Conservation (phyloP, 148 eudicot species). For the Agrostemma githago region DNA sequence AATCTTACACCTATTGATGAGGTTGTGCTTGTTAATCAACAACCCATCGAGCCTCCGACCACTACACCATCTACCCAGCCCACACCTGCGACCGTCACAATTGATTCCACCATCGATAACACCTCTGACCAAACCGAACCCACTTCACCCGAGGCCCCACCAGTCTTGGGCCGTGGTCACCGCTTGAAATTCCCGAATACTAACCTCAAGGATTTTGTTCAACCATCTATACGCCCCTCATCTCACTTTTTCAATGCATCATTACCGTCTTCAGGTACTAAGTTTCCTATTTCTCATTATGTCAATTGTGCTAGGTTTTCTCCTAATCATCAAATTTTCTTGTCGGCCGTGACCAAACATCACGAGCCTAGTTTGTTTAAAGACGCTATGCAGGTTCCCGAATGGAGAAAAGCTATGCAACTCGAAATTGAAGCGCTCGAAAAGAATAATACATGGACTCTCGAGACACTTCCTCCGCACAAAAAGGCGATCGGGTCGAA, state of each 20-base stretch:
- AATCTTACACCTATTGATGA: too few relatives aligned
- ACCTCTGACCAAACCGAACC: too few relatives aligned
- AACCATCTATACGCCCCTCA: not conserved
- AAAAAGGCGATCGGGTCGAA: not conserved
- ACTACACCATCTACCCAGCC: too few relatives aligned
- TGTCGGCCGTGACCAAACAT: not conserved
- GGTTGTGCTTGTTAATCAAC: too few relatives aligned
- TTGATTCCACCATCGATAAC: too few relatives aligned
- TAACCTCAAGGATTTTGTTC: not conserved
- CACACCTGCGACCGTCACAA: too few relatives aligned
- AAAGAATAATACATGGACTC: constrained; percentile 1
- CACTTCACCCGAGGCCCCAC: not conserved
- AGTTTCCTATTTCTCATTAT: not conserved
- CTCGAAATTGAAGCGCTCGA: not conserved
- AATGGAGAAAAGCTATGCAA: not conserved
- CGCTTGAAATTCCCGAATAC: not conserved
- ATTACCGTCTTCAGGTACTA: not conserved
- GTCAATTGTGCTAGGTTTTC: not conserved
- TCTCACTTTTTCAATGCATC: not conserved
- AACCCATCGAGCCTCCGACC: too few relatives aligned
- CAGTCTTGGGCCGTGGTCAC: not conserved
- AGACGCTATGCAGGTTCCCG: not conserved
- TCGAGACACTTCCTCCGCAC: not conserved
- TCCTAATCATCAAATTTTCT: too few relatives aligned
- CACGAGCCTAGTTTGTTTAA: not conserved